These are phyloP conservation scores for Aspergillus neoniger DNA, from an alignment of 2,329 filamentous ascomycete species.

Conservation along the genomic window DNA sequence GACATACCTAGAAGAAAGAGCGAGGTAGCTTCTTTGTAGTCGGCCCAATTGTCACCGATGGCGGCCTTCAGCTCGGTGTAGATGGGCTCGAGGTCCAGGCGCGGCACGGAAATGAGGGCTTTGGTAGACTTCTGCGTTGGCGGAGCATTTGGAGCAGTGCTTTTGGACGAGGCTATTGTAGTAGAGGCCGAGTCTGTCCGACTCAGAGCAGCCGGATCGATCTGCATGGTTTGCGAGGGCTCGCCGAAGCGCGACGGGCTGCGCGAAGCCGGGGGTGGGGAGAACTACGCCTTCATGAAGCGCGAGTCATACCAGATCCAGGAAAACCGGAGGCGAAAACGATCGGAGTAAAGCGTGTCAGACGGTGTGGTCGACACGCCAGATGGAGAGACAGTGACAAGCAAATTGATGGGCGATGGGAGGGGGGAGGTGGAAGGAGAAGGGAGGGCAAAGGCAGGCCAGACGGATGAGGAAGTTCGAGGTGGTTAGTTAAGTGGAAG, in stretches of 20 bases:
- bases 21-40: constrained; percentile 61
- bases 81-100: constrained; percentile 64
- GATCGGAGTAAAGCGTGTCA: constrained; percentile 2
- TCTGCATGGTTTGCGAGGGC: constrained; percentile 43
- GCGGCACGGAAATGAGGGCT: constrained; percentile 55
- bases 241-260: constrained; percentile 39
- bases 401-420: constrained; percentile 27
- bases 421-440: constrained; percentile 25
- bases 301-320: constrained; percentile 21
- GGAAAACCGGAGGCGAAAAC: constrained; percentile 12
- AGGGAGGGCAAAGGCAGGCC: constrained; percentile 13
- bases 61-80: constrained; percentile 63
- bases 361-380: constrained; percentile 10
- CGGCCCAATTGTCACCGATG: constrained; percentile 61
- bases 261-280: constrained; percentile 42
- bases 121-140: constrained; percentile 52
- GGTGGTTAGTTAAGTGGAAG: not conserved
- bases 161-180: constrained; percentile 34
- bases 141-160: constrained; percentile 29
- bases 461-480: not conserved
- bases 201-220: constrained; percentile 48
- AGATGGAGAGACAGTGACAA: constrained; percentile 3
- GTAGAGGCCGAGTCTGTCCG: constrained; percentile 43
- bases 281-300: constrained; percentile 44
- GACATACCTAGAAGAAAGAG: constrained; percentile 59